Evolutionary conservation across 139 green algal species (phyloP), one percentile per base, ranked within the genome.

Genomic region (Chlorella sp.): DNA sequence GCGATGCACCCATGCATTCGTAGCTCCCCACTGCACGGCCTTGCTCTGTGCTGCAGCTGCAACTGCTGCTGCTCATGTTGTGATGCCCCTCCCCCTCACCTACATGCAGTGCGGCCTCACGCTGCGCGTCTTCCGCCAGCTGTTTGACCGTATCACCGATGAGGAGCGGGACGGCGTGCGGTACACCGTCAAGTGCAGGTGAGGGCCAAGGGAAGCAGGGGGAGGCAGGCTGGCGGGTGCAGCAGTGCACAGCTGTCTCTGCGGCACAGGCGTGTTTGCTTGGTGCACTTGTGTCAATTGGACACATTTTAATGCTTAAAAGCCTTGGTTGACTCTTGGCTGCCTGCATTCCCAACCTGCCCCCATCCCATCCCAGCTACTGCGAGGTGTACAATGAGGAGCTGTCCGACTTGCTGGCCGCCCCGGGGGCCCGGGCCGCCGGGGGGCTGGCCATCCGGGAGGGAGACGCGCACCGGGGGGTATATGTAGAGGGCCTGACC

Each of bases 381-480:
- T 57, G 98, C 30, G 95, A 99, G 92, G 98, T 99, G 55, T 99
- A 99, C 92, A 99, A 99, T 76, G 97, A 99, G 87, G 92, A 92
- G 55, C 94, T 99, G 25, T 94, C 87, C 5, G 97, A 99, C 85
- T 88, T 99, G 70, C 84, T 98, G 18, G 87, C 87, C 2, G 51
- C 51, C 12, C 51, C 51, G 2, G 51, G 51, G 13, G 13, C 74
- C 90, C 93, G 4, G 70, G 28, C 30, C 72, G 80, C 36, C 74
- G 28, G 51, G 44, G 91, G 93, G 69, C 85, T 97, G 44, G 85
- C 93, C n/a, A 82, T 90, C 51, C 86, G 94, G n/a, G 94, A 98
- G 82, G 82, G 86, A 20, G 95, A 98, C 57, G 78, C 87, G 6
- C 92, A 94, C 68, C 82, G 82, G 6, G 97, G 96, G 20, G 89